Percentiles rank a stretch among this genome's conserved stretches.
These are phyloP conservation scores for Datura wrightii DNA, from an alignment of 257 asterid species.

Conservation along the genomic window DNA sequence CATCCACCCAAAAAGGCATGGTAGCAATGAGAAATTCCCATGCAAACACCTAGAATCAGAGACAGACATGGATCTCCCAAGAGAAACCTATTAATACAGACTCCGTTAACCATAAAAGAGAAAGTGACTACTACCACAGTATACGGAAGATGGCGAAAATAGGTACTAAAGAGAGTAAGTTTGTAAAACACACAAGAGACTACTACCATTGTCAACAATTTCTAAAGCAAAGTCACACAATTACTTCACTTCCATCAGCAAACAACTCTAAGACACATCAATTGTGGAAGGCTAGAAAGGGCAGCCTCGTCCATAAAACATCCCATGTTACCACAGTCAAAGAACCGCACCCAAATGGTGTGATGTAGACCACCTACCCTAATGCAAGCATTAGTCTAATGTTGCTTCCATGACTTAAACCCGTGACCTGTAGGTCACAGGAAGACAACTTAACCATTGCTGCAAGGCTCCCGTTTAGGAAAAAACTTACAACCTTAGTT, in stretches of 20 bases:
- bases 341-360: no score
- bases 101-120: background rate
- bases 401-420: no score
- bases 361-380: no score
- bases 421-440: no score
- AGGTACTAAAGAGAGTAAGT: background rate
- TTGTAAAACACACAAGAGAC: background rate
- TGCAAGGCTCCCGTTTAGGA: no score
- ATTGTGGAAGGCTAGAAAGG: background rate
- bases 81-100: background rate
- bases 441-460: no score
- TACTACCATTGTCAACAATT: background rate
- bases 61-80: background rate
- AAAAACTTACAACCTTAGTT: no score
- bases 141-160: background rate
- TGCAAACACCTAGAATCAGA: background rate
- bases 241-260: background rate
- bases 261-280: background rate
- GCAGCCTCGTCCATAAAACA: no score
- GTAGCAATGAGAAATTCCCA: background rate
- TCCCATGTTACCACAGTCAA: no score
- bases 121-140: background rate
- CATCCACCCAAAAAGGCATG: background rate
- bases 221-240: no score
- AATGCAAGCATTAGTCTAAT: no score